Evolutionary conservation across 2,329 filamentous ascomycete species (phyloP).

Genomic region (Hawksworthiomyces lignivorus): DNA sequence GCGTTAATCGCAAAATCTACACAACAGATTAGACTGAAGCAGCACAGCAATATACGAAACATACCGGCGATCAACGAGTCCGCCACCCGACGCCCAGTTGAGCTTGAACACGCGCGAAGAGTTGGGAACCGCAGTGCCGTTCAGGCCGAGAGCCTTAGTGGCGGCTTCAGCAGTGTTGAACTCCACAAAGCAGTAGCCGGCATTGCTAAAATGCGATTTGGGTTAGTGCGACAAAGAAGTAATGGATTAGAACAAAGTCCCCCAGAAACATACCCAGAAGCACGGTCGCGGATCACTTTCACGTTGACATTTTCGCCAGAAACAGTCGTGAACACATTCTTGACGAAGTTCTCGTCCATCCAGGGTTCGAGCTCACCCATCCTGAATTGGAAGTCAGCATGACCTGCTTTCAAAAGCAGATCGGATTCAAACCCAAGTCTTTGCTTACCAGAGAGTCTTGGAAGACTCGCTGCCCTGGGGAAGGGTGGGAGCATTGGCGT

Average conservation of each 20-base stretch:
- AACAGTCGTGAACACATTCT: conserved; percentile 80
- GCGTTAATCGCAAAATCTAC: conserved; percentile 11
- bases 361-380: conserved; percentile 99
- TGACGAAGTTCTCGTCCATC: conserved; percentile 99
- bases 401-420: no score
- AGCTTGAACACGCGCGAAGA: conserved; percentile 94
- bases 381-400: no score
- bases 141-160: conserved; percentile 82
- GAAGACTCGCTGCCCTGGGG: conserved; percentile 34
- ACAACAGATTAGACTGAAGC: neutral
- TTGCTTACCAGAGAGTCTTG: conserved; percentile 52
- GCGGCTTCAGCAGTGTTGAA: conserved; percentile 78
- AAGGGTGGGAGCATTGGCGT: conserved; percentile 15
- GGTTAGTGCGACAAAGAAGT: neutral
- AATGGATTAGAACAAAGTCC: no score
- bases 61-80: conserved; percentile 85
- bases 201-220: conserved; percentile 55
- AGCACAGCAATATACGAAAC: conserved; percentile 19
- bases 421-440: no score
- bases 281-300: conserved; percentile 99
- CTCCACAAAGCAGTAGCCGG: conserved; percentile 97
- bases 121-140: conserved; percentile 86
- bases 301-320: conserved; percentile 94
- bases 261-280: conserved; percentile 77
- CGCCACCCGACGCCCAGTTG: conserved; percentile 97